These are phyloP conservation scores for Polychytrium aggregatum DNA, from an alignment of 192 early-diverging fungal genomes.

Conservation along the genomic window DNA sequence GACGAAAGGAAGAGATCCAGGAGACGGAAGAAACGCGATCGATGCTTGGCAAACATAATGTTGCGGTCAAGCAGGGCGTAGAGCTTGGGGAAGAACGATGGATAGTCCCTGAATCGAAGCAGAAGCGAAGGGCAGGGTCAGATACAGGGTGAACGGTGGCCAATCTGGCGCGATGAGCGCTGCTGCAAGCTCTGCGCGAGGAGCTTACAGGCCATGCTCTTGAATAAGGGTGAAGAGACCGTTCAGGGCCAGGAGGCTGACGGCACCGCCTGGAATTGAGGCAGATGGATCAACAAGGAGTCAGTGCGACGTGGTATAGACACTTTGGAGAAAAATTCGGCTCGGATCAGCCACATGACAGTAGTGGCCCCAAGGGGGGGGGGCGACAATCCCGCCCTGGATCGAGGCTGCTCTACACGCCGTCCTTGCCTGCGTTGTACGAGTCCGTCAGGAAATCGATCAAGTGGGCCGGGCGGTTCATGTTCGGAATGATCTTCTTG, in stretches of 20 bases:
- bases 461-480: constrained; percentile 63
- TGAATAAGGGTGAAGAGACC: constrained; percentile 89
- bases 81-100: constrained; percentile 93
- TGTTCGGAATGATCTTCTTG: constrained; percentile 77
- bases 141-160: no score
- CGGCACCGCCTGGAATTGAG: constrained; percentile 79
- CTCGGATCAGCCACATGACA: neutral
- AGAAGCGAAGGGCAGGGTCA: no score
- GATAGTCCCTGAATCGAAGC: constrained; percentile 65
- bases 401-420: no score
- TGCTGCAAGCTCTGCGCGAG: neutral
- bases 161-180: constrained; percentile 1
- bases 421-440: constrained; percentile 58
- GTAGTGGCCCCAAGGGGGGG: neutral
- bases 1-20: constrained; percentile 82
- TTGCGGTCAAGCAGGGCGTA: constrained; percentile 84
- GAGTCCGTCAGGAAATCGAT: constrained; percentile 91
- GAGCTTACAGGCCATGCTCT: constrained; percentile 82
- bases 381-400: no score
- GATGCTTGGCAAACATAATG: constrained; percentile 87
- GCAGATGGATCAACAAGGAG: neutral
- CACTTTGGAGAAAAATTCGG: constrained; percentile 2
- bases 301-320: neutral
- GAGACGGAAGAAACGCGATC: constrained; percentile 87
- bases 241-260: constrained; percentile 87